Conservation (phyloP, 2,329 filamentous ascomycete species). For the Dothistroma pini region DNA sequence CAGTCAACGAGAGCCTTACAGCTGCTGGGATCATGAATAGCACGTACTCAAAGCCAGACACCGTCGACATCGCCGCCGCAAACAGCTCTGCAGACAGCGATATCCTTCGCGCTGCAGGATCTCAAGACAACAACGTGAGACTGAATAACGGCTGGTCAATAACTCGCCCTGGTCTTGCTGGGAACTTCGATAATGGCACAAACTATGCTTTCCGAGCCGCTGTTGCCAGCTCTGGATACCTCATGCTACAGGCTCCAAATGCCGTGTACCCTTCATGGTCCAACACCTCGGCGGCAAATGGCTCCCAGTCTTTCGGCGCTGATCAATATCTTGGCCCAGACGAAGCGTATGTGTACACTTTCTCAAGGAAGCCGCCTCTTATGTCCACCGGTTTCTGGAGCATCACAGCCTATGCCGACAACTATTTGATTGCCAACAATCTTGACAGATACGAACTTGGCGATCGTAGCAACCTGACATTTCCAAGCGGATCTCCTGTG, state of each 20-base stretch:
- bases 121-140: neutral
- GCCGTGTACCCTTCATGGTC: slow-evolving; percentile 17
- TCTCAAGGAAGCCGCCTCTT: slow-evolving; percentile 20
- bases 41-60: slow-evolving; percentile 9
- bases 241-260: slow-evolving; percentile 6
- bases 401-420: slow-evolving; percentile 20
- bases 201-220: slow-evolving; percentile 10
- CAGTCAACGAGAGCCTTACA: slow-evolving; percentile 5
- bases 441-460: slow-evolving; percentile 18
- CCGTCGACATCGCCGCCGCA: slow-evolving; percentile 4
- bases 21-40: slow-evolving; percentile 13
- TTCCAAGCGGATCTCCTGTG: slow-evolving; percentile 15
- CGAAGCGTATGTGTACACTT: slow-evolving; percentile 19
- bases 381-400: slow-evolving; percentile 23
- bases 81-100: slow-evolving; percentile 8
- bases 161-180: slow-evolving; percentile 1
- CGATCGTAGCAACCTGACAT: slow-evolving; percentile 21
- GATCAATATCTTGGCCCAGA: neutral
- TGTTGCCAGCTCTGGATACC: slow-evolving; percentile 8
- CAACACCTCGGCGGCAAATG: slow-evolving; percentile 10
- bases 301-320: neutral
- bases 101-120: neutral
- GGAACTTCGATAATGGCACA: slow-evolving; percentile 12
- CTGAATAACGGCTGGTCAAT: slow-evolving; percentile 17
- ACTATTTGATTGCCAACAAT: slow-evolving; percentile 20